Evolutionary conservation across 768 basidiomycete genomes (phyloP).

Genomic region (Mycena galericulata): DNA sequence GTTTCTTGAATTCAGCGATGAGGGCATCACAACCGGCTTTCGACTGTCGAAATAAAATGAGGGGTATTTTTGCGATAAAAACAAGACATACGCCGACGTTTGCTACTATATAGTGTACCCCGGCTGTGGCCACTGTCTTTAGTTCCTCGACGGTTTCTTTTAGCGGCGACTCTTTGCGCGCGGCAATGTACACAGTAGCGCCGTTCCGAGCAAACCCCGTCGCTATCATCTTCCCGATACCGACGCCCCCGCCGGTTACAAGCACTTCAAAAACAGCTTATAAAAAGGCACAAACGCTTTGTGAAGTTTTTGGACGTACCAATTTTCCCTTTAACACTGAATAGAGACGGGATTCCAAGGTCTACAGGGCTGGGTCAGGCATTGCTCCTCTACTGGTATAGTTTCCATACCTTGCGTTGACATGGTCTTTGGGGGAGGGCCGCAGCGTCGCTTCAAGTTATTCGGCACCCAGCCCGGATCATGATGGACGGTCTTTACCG

Average conservation of each 20-base stretch:
- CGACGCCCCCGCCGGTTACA: conserved; percentile 86
- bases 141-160: conserved; percentile 74
- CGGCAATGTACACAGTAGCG: conserved; percentile 90
- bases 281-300: background rate
- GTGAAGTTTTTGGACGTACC: conserved; percentile 51
- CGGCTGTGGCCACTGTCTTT: conserved; percentile 69
- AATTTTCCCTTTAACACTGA: conserved; percentile 77
- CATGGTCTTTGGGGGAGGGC: too few relatives aligned
- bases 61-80: background rate
- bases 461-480: too few relatives aligned
- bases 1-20: conserved; percentile 73
- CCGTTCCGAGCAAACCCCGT: conserved; percentile 87
- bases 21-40: conserved; percentile 86
- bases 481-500: too few relatives aligned
- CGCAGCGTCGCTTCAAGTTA: too few relatives aligned
- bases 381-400: too few relatives aligned
- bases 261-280: conserved; percentile 62
- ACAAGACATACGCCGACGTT: conserved; percentile 73
- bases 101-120: conserved; percentile 79
- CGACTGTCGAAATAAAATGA: conserved; percentile 53
- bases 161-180: conserved; percentile 83
- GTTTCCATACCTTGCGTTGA: conserved; percentile 14
- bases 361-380: conserved; percentile 10
- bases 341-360: conserved; percentile 62
- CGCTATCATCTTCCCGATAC: conserved; percentile 89